phyloP scores from a whole-genome alignment of 129 eudicot genomes.

The Scalesia atractyloides region DNA sequence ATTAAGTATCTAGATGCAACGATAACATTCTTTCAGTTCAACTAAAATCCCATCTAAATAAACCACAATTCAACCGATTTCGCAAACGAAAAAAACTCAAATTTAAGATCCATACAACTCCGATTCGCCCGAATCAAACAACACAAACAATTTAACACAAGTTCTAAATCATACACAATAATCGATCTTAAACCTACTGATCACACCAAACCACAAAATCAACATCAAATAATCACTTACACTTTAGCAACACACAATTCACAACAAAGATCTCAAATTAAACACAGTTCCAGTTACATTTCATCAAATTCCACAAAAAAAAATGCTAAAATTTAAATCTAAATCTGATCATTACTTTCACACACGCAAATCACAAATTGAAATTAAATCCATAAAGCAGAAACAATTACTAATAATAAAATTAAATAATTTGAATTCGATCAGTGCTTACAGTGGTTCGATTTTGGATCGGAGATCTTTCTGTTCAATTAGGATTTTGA shows the following conservation, averaged over 20 bases:
- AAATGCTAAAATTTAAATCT: not conserved
- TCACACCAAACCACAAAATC: constrained; percentile 2
- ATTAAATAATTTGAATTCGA: not conserved
- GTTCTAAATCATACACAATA: not conserved
- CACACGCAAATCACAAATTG: not conserved
- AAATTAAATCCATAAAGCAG: not conserved
- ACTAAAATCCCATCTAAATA: too few relatives aligned
- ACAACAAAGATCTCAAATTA: not conserved
- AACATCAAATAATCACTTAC: constrained; percentile 6
- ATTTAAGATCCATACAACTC: too few relatives aligned
- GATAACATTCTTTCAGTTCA: too few relatives aligned
- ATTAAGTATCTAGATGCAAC: too few relatives aligned
- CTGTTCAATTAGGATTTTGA: not conserved
- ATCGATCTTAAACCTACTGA: not conserved
- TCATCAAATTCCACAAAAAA: not conserved
- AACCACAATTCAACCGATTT: too few relatives aligned
- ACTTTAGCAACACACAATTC: not conserved
- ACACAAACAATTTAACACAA: not conserved
- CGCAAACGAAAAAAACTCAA: not conserved
- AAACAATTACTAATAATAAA: not conserved
- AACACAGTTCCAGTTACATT: constrained; percentile 13
- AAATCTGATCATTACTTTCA: constrained; percentile 10
- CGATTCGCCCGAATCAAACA: too few relatives aligned
- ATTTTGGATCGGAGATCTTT: not conserved
- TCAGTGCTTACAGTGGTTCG: constrained; percentile 10